Evolutionary conservation across 2,329 filamentous ascomycete genomes (phyloP), one percentile per base, ranked within the genome.

Genomic region (Colletotrichum lentis): DNA sequence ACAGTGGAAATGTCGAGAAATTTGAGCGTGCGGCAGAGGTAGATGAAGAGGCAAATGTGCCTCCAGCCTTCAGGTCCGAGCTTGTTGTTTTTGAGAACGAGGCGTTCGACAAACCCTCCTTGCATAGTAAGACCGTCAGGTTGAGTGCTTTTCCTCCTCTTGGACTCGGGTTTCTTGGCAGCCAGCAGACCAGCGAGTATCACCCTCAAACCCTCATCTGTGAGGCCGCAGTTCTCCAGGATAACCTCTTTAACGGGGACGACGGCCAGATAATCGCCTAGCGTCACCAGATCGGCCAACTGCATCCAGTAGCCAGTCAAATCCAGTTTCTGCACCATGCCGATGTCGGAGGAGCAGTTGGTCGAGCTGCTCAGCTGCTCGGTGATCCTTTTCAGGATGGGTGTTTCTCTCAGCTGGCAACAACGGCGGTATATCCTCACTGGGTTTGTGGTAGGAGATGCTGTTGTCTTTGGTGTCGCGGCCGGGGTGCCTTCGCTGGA

Each of bases 211-310:
- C 93, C 93, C 76, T 97, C 94, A 73, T 98, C 94, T 1, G 87
- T 92, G 44, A 99, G 80, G 6, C 93, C 92, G 69, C 93, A 95
- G 75, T 96, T 93, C 74, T 97, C 94, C 62, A 98, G 80, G 7
- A 96, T 84, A 0, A 99, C 80, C 74, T 96, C 93, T 72, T 92
- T 91, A 3, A 98, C 90, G 0, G 96, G 95, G 0, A 98, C 95
- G 7, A 99, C 89, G 5, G 96, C 95, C 47, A 99, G 84, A 83
- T 95, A 99, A 76, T 99, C 96, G 57, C 94, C 93, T 2, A 99
- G 84, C 0, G 96, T 97, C 58, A 94, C 80, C 31, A 97, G 85
- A 76, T 99, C 96, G 3, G 91, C 86, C 53, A 96, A 80, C 67
- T 95, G 91, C 80, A 99, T 85, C 76, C 90, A 90, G 71, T 96